Percentiles rank a stretch among this genome's conserved stretches.
These are phyloP conservation scores for Babesia gibsoni DNA, from an alignment of 169 alveolate species.

Conservation along the genomic window DNA sequence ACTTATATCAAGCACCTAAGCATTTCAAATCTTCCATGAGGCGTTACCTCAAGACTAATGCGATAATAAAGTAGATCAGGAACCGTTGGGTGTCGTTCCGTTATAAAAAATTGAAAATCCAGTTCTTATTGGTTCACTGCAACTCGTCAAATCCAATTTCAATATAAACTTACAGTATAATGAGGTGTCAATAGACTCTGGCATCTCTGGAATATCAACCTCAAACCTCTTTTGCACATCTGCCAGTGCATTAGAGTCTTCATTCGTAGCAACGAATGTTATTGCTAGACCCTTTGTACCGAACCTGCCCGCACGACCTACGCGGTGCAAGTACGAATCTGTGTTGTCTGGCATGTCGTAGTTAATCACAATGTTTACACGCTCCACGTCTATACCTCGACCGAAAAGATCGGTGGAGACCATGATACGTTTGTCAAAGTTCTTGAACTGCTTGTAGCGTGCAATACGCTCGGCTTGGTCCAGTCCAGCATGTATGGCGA, in stretches of 20 bases:
- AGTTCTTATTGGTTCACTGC: slow-evolving; percentile 52
- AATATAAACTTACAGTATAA: slow-evolving; percentile 72
- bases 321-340: slow-evolving; percentile 85
- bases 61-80: not conserved
- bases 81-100: not conserved
- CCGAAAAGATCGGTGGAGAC: slow-evolving; percentile 99
- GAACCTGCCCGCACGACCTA: slow-evolving; percentile 99
- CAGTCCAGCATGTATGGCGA: slow-evolving; percentile 94
- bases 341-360: slow-evolving; percentile 96
- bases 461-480: slow-evolving; percentile 87
- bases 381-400: slow-evolving; percentile 99
- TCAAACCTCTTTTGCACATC: slow-evolving; percentile 97
- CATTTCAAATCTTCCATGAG: too few species aligned
- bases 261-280: slow-evolving; percentile 91
- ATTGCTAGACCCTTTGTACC: slow-evolving; percentile 99
- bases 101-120: slow-evolving; percentile 24
- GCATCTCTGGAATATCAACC: slow-evolving; percentile 96
- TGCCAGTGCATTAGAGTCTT: slow-evolving; percentile 92
- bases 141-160: not conserved
- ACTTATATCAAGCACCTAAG: too few species aligned
- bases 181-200: slow-evolving; percentile 90
- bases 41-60: too few species aligned
- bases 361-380: slow-evolving; percentile 99
- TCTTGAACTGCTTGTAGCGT: slow-evolving; percentile 94
- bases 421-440: slow-evolving; percentile 96